A percentile compares a stretch with the other conserved stretches of the same genome.
Evolutionary conservation across 306 rosid genomes (phyloP).

Genomic region (Begonia loranthoides): DNA sequence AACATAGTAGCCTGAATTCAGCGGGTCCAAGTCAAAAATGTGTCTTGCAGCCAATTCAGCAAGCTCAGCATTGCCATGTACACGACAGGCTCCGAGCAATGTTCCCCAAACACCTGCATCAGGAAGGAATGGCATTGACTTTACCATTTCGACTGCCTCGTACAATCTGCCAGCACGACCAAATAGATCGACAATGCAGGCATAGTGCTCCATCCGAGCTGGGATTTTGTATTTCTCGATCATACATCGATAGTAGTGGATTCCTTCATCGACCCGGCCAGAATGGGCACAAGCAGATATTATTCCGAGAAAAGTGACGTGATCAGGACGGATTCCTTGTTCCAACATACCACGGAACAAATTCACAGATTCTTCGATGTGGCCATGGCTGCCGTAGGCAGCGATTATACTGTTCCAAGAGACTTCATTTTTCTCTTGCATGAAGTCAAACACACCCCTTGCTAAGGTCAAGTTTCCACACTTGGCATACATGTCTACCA

Average conservation of each 20-base stretch:
- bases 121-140: slow-evolving; percentile 57
- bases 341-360: slow-evolving; percentile 46
- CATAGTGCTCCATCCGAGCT: slow-evolving; percentile 69
- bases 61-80: slow-evolving; percentile 61
- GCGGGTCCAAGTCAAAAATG: slow-evolving; percentile 53
- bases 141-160: slow-evolving; percentile 60
- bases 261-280: slow-evolving; percentile 52
- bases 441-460: slow-evolving; percentile 39
- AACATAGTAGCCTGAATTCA: slow-evolving; percentile 67
- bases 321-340: slow-evolving; percentile 50
- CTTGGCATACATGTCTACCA: slow-evolving; percentile 76
- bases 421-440: slow-evolving; percentile 60
- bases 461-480: slow-evolving; percentile 62
- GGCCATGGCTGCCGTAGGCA: slow-evolving; percentile 70
- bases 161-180: slow-evolving; percentile 58
- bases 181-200: slow-evolving; percentile 64
- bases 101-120: slow-evolving; percentile 90
- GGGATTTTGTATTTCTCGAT: slow-evolving; percentile 36
- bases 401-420: slow-evolving; percentile 75
- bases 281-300: slow-evolving; percentile 79
- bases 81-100: slow-evolving; percentile 68
- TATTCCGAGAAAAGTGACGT: slow-evolving; percentile 70
- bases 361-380: slow-evolving; percentile 32
- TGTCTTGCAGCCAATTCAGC: slow-evolving; percentile 52
- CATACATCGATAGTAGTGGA: slow-evolving; percentile 48